These are phyloP conservation scores for Candida hungchunana DNA, from an alignment of 805 yeast species.

Conservation along the genomic window DNA sequence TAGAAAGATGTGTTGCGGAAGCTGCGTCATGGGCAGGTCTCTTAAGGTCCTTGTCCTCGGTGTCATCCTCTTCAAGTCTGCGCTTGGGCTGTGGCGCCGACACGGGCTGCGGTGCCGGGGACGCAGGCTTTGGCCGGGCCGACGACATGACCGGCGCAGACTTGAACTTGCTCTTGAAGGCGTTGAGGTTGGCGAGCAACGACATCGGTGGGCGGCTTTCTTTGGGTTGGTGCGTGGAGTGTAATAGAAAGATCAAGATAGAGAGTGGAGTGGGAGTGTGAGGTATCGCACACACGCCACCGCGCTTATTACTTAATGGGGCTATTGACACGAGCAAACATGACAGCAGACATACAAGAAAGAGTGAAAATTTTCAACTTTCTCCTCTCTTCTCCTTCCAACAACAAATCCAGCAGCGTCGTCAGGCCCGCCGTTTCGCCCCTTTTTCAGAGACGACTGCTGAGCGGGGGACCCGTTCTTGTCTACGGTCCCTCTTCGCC, in stretches of 20 bases:
- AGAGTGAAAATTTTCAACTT: not conserved
- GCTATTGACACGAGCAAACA: not conserved
- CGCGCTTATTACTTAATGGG: not conserved
- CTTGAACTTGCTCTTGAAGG: conserved; percentile 58
- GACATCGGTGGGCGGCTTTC: conserved; percentile 5
- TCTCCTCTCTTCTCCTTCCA: not conserved
- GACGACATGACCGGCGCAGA: conserved; percentile 42
- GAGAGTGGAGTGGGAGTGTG: not conserved
- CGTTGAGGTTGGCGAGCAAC: conserved; percentile 54
- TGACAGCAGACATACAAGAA: not conserved
- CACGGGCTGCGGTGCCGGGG: conserved; percentile 26
- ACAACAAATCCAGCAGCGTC: not conserved
- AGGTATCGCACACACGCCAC: not conserved
- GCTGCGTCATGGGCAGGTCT: conserved; percentile 28
- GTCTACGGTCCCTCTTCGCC: not conserved
- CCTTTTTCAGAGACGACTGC: no score
- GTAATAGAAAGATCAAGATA: not conserved
- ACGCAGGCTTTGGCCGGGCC: conserved; percentile 15
- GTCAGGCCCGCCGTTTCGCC: not conserved
- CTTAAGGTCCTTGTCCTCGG: conserved; percentile 22
- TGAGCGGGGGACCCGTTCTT: no score
- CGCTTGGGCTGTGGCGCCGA: conserved; percentile 10
- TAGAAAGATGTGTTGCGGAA: conserved; percentile 60
- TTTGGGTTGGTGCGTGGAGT: not conserved
- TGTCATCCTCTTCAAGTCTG: conserved; percentile 18